Evolutionary conservation across 257 asterid genomes (phyloP).

Genomic region (Agastache rugosa): DNA sequence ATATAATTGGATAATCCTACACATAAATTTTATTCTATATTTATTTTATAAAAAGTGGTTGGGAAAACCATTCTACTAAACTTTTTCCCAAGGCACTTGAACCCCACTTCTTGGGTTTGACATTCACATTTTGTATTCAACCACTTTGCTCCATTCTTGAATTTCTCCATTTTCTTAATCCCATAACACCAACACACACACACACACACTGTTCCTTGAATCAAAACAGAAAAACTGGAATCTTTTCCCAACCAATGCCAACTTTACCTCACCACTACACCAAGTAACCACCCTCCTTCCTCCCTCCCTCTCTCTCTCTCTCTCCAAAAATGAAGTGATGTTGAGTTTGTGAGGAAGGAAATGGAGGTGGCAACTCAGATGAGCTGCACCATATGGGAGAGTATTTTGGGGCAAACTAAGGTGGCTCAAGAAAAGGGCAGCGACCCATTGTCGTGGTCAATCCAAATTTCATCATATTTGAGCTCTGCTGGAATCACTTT

Average conservation of each 20-base stretch:
- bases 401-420: constrained; percentile 70
- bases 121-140: not conserved
- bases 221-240: constrained; percentile 23
- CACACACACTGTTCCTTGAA: not conserved
- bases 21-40: not conserved
- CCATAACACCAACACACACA: not conserved
- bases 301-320: not conserved
- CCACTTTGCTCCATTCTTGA: constrained; percentile 4
- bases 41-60: not conserved
- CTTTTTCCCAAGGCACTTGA: not conserved
- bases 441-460: constrained; percentile 85
- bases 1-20: not conserved
- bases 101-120: constrained; percentile 19
- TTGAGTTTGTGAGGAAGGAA: constrained; percentile 42
- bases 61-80: not conserved
- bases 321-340: constrained; percentile 27
- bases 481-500: constrained; percentile 67
- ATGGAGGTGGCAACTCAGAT: constrained; percentile 58
- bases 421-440: constrained; percentile 72
- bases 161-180: constrained; percentile 8
- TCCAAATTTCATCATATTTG: constrained; percentile 74
- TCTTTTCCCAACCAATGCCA: constrained; percentile 31
- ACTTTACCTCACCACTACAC: constrained; percentile 8
- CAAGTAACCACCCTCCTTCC: not conserved
- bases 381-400: constrained; percentile 60